Base-by-base conservation (phyloP, 1,284 basidiomycete genomes). In the Termitomyces sp. region DNA sequence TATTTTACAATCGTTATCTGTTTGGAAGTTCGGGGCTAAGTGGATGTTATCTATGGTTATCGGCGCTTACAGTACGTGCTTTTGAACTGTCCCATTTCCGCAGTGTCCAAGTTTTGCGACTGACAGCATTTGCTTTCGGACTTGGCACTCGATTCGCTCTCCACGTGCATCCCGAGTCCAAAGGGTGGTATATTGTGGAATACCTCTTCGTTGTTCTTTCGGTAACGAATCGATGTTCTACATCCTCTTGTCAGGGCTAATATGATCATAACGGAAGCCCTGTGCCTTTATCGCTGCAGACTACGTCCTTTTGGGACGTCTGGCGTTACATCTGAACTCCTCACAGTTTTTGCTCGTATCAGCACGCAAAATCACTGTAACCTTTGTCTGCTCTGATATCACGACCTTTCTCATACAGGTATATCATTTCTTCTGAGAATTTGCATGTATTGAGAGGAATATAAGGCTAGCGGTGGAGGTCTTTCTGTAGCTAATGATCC, bases 221-320 rank as follows among this genome's bases (percentile, higher is more conserved):
- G 6, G 83, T 85, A 59, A 59, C 0, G 47, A 49, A n/a, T 17
- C 6, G 56, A 75, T 6, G 34, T 19, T 19, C 19, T 19, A n/a
- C 26, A 50, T 43, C 59, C 58, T 17, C 55, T 12, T 33, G 19
- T 19, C 24, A 56, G 24, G 26, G 48, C 31, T 53, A 5, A 24
- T 24, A 24, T 24, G 12, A 39, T 43, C n/a, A 30, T 26, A 36
- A 15, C 26, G 52, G 10, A 38, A 80, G 77, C 85, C 88, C 9
- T 89, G 88, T 61, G 85, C 84, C n/a, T 89, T 89, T 71, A 82
- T 90, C 54, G 87, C 87, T 7, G 81, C 84, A 26, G 79, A 86
- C 64, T 90, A 90, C 61, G 75, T 88, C 55, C 71, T 88, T 5
- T 75, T 89, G 9, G 85, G 86, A 3, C 78, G 81, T 26, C 66